Evolutionary conservation across 352 stramenopile species (phyloP), one percentile per base, ranked within the genome.

Genomic region (Albugo candida): DNA sequence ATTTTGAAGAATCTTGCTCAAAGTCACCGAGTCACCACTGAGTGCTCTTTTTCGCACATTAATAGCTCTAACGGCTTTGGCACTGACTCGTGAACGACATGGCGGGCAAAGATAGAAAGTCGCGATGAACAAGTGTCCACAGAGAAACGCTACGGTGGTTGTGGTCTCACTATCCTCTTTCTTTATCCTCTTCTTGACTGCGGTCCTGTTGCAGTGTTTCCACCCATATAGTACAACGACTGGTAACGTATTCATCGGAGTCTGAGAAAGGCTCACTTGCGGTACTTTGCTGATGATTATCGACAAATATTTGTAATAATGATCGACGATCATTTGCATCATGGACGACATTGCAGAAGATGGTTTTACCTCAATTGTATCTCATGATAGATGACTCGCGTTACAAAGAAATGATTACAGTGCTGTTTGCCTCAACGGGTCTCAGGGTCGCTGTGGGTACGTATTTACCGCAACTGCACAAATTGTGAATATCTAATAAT

Each of bases 1-100:
- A 41, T 17, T 63, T 42, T 2, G 76, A 51, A 24, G 58, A 59
- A 36, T 75, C 58, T 46, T 79, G 54, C n/a, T 77, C 67, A 39
- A 81, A 81, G 48, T 77, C 67, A 2, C 54, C 59, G 20, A 83
- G 56, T 67, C 71, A 83, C 71, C 71, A 83, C 53, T 78, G 68
- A 42, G 67, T 60, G 36, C 70, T 56, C 19, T 64, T 49, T 54
- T 76, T 81, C 13, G 63, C 60, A 13, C 65, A 54, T 46, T 65
- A 83, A 47, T 67, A 80, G 47, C 74, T 81, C 17, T 60, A 51
- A 76, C 61, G 13, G 67, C 68, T 17, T 61, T 49, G 5, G 64
- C 59, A 13, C 68, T 64, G 20, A 81, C 60, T 14, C 59, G 71
- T 20, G 55, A 60, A 47, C 73, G 63, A 52, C 73, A 86, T 35